Evolutionary conservation across 192 early-diverging fungal species (phyloP).

Genomic region (Podila clonocystis): DNA sequence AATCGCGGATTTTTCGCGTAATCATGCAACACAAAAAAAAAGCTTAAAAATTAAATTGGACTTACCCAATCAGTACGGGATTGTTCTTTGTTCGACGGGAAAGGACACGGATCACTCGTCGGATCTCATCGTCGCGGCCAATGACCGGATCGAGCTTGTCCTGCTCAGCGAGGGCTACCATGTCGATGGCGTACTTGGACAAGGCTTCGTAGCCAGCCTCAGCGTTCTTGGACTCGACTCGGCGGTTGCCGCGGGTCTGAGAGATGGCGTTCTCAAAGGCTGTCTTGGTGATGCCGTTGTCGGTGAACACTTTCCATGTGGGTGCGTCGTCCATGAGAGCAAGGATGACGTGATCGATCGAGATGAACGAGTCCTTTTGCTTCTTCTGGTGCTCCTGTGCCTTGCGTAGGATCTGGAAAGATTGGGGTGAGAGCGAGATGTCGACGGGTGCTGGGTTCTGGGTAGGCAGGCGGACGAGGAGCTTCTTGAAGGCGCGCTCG

Average conservation of each 20-base stretch:
- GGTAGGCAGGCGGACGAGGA: slow-evolving; percentile 80
- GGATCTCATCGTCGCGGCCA: slow-evolving; percentile 96
- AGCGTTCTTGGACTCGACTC: slow-evolving; percentile 87
- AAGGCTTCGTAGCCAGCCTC: slow-evolving; percentile 94
- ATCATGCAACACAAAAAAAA: slow-evolving; percentile 67
- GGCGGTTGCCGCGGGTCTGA: slow-evolving; percentile 80
- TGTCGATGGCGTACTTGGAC: slow-evolving; percentile 93
- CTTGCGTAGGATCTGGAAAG: slow-evolving; percentile 70
- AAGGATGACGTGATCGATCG: slow-evolving; percentile 89
- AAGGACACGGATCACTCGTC: slow-evolving; percentile 93
- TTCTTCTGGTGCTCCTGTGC: slow-evolving; percentile 86
- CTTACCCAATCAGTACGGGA: slow-evolving; percentile 83
- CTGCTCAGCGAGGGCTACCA: slow-evolving; percentile 80
- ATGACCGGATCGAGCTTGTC: slow-evolving; percentile 98
- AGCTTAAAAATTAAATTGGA: not conserved
- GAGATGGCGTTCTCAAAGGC: slow-evolving; percentile 79
- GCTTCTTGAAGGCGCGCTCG: slow-evolving; percentile 84
- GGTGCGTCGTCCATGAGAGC: slow-evolving; percentile 82
- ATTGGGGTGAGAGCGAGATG: slow-evolving; percentile 68
- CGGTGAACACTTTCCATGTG: slow-evolving; percentile 65
- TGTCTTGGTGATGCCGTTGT: slow-evolving; percentile 75
- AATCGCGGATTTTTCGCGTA: not conserved
- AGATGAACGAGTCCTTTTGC: slow-evolving; percentile 90
- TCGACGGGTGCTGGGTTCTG: slow-evolving; percentile 89
- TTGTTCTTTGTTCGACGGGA: slow-evolving; percentile 92